Evolutionary conservation across 306 rosid genomes (phyloP), one percentile per base, ranked within the genome.

Genomic region (Parietaria judaica): DNA sequence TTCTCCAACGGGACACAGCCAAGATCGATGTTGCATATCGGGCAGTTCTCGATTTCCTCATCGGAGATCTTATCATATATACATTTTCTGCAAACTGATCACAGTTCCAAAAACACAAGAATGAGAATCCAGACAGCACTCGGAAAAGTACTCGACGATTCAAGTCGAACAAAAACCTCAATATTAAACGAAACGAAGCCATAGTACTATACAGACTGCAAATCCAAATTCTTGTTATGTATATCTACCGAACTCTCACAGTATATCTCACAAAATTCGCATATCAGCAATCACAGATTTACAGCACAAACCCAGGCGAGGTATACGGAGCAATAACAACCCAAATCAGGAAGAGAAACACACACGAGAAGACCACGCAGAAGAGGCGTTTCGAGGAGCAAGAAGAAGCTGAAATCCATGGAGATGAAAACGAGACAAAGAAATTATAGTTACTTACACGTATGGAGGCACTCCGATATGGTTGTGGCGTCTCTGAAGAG

Each of bases 381-480:
- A 10, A 58, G 67, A 79, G 75, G 31, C 31, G 31, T 66, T 65
- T 47, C 6, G 4, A 56, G 63, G 77, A 76, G 69, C 64, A 14
- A 17, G 50, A 63, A 59, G 34, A 41, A 41, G 9, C 45, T n/a
- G 37, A 58, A 66, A 56, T 3, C 64, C 54, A 47, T 8, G 6
- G 56, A 68, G 58, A 53, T 10, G 48, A 68, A 36, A 11, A n/a
- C 53, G 13, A 38, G 37, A 49, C 10, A 49, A 49, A n/a, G 5
- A 10, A n/a, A 2, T 11, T 4, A 9, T 11, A 51, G 16, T 1
- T 41, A 61, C 95, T 88, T 67, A 92, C 99, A 88, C 76, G 99
- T 92, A 72, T 92, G 99, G 63, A 92, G 99, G 54, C 99, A 92
- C 81, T 88, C 96, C 41, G 96, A 80, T 66, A 92, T 86, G 62